Evolutionary conservation across 2,329 filamentous ascomycete species (phyloP), one percentile per base, ranked within the genome.

Genomic region (Thielaviopsis musarum): DNA sequence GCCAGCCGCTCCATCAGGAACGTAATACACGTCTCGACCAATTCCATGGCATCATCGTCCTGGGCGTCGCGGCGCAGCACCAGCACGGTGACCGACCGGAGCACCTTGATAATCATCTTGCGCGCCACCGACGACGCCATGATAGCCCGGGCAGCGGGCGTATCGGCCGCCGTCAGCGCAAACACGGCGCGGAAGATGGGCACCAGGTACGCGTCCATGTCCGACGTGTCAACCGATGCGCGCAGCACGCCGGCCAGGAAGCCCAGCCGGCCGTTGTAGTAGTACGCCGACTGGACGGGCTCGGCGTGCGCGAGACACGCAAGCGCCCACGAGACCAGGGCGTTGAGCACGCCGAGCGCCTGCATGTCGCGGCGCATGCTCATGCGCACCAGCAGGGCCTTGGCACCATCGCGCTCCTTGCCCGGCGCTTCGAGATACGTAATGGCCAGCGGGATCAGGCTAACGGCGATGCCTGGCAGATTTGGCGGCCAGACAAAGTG

Each of bases 321-420:
- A 45, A 93, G 71, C 0, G 86, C 81, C 87, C 88, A 94, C 34
- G 78, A 69, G 2, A 89, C 77, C 10, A 95, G 74, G 1, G 78
- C 75, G 53, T 81, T 72, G 38, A 93, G 74, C 2, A 97, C 73
- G 0, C 85, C 83, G 10, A 91, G 72, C 56, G 80, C 74, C 70
- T 91, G 87, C 88, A 97, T 95, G 69, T 98, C 93, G 54, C 81
- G 82, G 17, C 93, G 81, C 68, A 91, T 82, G n/a, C 84, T 81
- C 53, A 96, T 75, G 53, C 90, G 81, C 19, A 95, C 87, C 7
- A 98, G 75, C 24, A 97, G 75, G 2, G 81, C 77, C 61, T 85
- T 89, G n/a, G 93, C 91, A 10, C 90, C 89, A 70, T 93, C 88
- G 60, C 88, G 82, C 68, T 96, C 91, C 66, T 95, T 96, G 0